A percentile compares a stretch with the other conserved stretches of the same genome.
Conservation (phyloP, 805 yeast genomes). For the Wickerhamomyces pijperi region DNA sequence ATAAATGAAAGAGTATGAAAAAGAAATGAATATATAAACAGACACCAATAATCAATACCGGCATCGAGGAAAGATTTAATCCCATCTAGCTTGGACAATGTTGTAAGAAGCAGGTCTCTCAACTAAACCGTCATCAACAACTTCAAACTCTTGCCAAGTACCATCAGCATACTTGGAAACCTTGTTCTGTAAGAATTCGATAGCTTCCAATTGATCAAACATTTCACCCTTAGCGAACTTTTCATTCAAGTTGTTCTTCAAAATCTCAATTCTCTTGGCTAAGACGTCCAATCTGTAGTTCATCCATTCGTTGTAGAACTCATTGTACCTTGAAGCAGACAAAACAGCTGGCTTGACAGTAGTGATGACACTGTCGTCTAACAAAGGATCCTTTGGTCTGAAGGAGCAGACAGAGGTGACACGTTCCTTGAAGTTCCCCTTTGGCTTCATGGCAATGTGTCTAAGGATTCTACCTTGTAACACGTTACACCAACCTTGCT, state of each 20-base stretch:
- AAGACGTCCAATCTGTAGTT: constrained; percentile 26
- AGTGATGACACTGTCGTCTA: constrained; percentile 28
- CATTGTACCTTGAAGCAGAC: constrained; percentile 25
- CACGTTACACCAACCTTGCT: constrained; percentile 38
- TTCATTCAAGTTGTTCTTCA: constrained; percentile 16
- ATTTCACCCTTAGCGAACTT: constrained; percentile 16
- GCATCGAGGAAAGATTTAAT: not conserved
- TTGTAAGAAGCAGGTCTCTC: constrained; percentile 16
- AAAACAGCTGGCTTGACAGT: constrained; percentile 30
- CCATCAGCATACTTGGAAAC: constrained; percentile 20
- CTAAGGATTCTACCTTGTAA: constrained; percentile 34
- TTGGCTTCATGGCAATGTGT: constrained; percentile 37
- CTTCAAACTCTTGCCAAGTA: constrained; percentile 26
- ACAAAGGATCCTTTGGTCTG: constrained; percentile 27
- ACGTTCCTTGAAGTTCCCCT: constrained; percentile 25
- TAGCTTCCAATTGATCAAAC: constrained; percentile 27
- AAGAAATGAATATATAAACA: too few relatives aligned
- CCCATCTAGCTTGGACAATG: constrained; percentile 12
- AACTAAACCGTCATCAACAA: constrained; percentile 19
- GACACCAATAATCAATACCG: too few relatives aligned
- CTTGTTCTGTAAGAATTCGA: constrained; percentile 19
- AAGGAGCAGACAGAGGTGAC: constrained; percentile 31
- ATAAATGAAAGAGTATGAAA: too few relatives aligned
- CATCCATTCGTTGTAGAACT: constrained; percentile 29
- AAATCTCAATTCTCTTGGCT: constrained; percentile 20